Evolutionary conservation across 78 protist species (phyloP).

Genomic region (Salpingoeca rosetta): DNA sequence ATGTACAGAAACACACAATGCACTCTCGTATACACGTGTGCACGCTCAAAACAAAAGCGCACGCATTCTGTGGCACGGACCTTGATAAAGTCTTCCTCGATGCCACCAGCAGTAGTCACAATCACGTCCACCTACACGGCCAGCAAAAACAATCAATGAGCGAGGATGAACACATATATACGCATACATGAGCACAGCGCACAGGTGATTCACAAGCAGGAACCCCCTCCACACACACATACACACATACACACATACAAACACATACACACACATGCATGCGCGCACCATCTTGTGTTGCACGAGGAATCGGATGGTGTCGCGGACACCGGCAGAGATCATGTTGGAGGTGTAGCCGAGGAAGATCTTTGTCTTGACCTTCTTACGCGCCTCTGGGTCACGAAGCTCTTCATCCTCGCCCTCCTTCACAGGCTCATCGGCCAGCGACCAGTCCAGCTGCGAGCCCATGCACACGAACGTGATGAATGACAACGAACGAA

Average conservation of each 20-base stretch:
- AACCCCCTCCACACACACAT: too few species aligned
- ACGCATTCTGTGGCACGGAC: not conserved
- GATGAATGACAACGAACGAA: not conserved
- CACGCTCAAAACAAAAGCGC: too few species aligned
- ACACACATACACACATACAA: too few species aligned
- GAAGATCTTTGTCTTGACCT: slow-evolving; percentile 57
- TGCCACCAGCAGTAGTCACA: slow-evolving; percentile 98
- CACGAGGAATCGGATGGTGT: slow-evolving; percentile 75
- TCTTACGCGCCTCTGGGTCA: slow-evolving; percentile 2
- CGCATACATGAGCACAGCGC: not conserved
- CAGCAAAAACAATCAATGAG: too few species aligned
- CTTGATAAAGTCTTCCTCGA: slow-evolving; percentile 98
- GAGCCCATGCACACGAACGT: not conserved
- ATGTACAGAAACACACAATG: too few species aligned
- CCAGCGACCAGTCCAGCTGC: not conserved
- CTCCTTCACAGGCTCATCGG: slow-evolving; percentile 48
- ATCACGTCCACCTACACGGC: slow-evolving; percentile 57
- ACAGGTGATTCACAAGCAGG: too few species aligned
- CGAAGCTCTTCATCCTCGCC: slow-evolving; percentile 31
- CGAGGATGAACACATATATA: not conserved
- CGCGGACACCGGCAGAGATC: slow-evolving; percentile 91
- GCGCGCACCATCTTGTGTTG: slow-evolving; percentile 62
- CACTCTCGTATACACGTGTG: too few species aligned
- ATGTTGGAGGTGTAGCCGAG: slow-evolving; percentile 96
- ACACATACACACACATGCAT: too few species aligned